Base-by-base conservation (phyloP, 2,329 filamentous ascomycete genomes). In the Eurotiales sp. region DNA sequence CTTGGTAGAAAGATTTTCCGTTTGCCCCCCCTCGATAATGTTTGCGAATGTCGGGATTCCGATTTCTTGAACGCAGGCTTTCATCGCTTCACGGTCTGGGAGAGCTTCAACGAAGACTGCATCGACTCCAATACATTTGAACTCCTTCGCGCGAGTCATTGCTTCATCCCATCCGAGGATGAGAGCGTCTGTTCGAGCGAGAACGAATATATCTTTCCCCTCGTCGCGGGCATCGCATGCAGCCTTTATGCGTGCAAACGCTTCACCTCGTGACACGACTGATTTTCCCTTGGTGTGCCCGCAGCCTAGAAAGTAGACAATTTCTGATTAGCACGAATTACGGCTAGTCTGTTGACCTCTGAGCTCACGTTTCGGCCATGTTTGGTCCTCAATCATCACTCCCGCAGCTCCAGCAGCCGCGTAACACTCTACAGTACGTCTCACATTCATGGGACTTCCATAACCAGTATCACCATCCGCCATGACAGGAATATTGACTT, bases 381-480 rank as follows among this genome's bases (percentile, higher is more conserved):
- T 74, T 60, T 79, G 75, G 61, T 79, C 77, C 61, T 80, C 77
- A 51, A 79, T 69, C 56, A 79, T 77, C 11, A 79, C 61, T 1
- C 71, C 77, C 1, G 77, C 76, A 15, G 79, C 72, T 22, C 76
- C 76, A 1, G 74, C 66, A 36, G 71, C 68, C 27, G 72, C 70
- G 61, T 77, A 77, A 22, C 68, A 64, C 19, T 45, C 42, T 10
- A 32, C 27, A 6, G 42, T 45, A 8, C 42, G 42, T 23, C 14
- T 32, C 27, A 45, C 42, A 27, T 29, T 45, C 23, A 45, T 45
- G 11, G 42, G 42, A 21, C 42, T 32, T 11, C 77, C 76, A 53
- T 79, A 79, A 2, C 77, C 77, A 1, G 75, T 78, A 56, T 80
- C 77, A 63, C 76, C 76, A 46, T 80, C 77, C 11, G 77, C 82